Percentiles rank a stretch among this genome's conserved stretches.
Conservation (phyloP, 345 rosid species). For the Lepidium didymum region DNA sequence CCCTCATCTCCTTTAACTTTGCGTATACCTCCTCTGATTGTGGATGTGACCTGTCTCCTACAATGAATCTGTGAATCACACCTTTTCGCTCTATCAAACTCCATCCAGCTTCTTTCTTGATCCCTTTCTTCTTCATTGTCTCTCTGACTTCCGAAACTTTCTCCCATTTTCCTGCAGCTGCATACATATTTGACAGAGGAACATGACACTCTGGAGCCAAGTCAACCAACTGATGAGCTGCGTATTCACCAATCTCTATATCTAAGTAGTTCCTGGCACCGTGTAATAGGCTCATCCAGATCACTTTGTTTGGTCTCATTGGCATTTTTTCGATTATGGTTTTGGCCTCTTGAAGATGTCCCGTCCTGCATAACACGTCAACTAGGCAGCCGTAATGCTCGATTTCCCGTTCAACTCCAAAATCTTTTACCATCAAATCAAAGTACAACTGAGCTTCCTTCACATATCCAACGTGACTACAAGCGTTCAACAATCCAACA, state of each 20-base stretch:
- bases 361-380: slow-evolving; percentile 50
- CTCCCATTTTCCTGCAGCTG: slow-evolving; percentile 51
- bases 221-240: slow-evolving; percentile 41
- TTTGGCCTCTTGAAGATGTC: slow-evolving; percentile 55
- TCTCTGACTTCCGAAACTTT: slow-evolving; percentile 46
- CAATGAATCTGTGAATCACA: slow-evolving; percentile 35
- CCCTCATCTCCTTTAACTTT: slow-evolving; percentile 41
- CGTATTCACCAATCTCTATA: slow-evolving; percentile 43
- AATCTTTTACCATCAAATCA: slow-evolving; percentile 42
- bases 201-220: slow-evolving; percentile 52
- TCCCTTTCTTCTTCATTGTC: slow-evolving; percentile 42
- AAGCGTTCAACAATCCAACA: slow-evolving; percentile 65
- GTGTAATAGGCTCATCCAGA: slow-evolving; percentile 57
- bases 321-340: slow-evolving; percentile 44
- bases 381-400: slow-evolving; percentile 71
- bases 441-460: slow-evolving; percentile 48
- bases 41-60: slow-evolving; percentile 42
- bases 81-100: slow-evolving; percentile 43
- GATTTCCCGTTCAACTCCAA: slow-evolving; percentile 39
- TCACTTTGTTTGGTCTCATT: slow-evolving; percentile 45
- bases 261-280: slow-evolving; percentile 48
- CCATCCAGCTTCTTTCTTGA: slow-evolving; percentile 42
- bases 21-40: slow-evolving; percentile 29
- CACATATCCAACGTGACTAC: slow-evolving; percentile 64
- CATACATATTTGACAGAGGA: slow-evolving; percentile 57